phyloP scores from a whole-genome alignment of 768 basidiomycete genomes.

The Coprinopsis strossmayeri region DNA sequence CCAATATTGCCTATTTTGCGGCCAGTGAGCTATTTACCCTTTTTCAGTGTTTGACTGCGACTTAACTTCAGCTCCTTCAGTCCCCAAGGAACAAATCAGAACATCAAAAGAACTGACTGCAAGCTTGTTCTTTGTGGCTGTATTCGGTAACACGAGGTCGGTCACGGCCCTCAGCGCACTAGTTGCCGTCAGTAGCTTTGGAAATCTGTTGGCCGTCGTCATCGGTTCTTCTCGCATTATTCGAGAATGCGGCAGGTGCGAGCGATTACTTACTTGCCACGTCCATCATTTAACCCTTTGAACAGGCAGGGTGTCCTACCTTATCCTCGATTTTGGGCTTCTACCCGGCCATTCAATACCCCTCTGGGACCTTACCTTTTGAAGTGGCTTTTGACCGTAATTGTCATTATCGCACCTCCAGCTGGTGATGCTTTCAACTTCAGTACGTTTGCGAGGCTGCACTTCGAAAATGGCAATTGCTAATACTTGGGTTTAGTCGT shows the following conservation, averaged over 20 bases:
- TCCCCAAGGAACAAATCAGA: slow-evolving; percentile 37
- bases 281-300: background rate
- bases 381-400: slow-evolving; percentile 37
- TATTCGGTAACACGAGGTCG: slow-evolving; percentile 34
- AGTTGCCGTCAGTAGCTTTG: slow-evolving; percentile 33
- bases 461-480: too few species aligned
- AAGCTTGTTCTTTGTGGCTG: slow-evolving; percentile 42
- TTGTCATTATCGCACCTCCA: slow-evolving; percentile 42
- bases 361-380: slow-evolving; percentile 40
- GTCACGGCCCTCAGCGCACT: slow-evolving; percentile 30
- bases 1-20: slow-evolving; percentile 36
- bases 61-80: slow-evolving; percentile 13
- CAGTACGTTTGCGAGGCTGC: too few species aligned
- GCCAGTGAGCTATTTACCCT: slow-evolving; percentile 19
- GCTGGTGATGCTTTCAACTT: slow-evolving; percentile 39
- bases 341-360: slow-evolving; percentile 45
- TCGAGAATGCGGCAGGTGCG: slow-evolving; percentile 35
- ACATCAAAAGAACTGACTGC: slow-evolving; percentile 39
- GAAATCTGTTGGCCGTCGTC: slow-evolving; percentile 30
- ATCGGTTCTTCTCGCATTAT: slow-evolving; percentile 40
- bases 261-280: background rate
- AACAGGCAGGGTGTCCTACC: slow-evolving; percentile 45
- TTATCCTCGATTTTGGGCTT: slow-evolving; percentile 42
- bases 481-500: too few species aligned
- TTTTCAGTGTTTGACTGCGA: background rate